Percentiles rank a stretch among this genome's conserved stretches.
Evolutionary conservation across 345 rosid species (phyloP).

Genomic region (Psidium guajava): DNA sequence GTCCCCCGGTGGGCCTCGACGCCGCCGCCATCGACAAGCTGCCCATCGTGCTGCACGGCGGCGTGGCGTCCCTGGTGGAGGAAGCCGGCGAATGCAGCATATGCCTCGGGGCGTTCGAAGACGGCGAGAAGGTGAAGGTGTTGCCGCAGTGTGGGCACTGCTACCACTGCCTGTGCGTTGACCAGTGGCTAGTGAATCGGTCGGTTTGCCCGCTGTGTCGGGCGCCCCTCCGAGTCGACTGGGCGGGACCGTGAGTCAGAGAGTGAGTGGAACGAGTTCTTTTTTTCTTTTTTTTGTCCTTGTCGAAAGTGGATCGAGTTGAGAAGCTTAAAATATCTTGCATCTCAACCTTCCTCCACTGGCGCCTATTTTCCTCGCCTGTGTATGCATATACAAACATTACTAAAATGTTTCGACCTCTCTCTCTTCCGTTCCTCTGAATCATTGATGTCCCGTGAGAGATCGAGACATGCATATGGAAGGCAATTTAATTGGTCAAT

Average conservation of each 20-base stretch:
- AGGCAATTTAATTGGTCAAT: neutral
- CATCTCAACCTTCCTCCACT: neutral
- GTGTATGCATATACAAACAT: neutral
- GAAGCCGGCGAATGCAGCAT: slow-evolving; percentile 40
- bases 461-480: neutral
- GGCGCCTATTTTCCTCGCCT: neutral
- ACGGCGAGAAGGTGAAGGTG: slow-evolving; percentile 61
- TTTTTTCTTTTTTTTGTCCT: too few relatives aligned
- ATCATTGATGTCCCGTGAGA: neutral
- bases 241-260: neutral
- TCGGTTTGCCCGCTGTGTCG: slow-evolving; percentile 75
- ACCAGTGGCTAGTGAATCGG: slow-evolving; percentile 49
- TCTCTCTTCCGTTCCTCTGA: neutral
- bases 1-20: slow-evolving; percentile 9
- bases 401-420: neutral
- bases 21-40: slow-evolving; percentile 6
- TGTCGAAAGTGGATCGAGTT: neutral
- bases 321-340: neutral
- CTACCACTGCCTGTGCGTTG: slow-evolving; percentile 63
- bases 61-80: neutral
- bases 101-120: slow-evolving; percentile 54
- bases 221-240: slow-evolving; percentile 21
- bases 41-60: slow-evolving; percentile 7
- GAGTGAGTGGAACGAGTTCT: too few relatives aligned
- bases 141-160: slow-evolving; percentile 52